Conservation (phyloP, 352 stramenopile genomes). For the Globisporangium rhizosaccharum region DNA sequence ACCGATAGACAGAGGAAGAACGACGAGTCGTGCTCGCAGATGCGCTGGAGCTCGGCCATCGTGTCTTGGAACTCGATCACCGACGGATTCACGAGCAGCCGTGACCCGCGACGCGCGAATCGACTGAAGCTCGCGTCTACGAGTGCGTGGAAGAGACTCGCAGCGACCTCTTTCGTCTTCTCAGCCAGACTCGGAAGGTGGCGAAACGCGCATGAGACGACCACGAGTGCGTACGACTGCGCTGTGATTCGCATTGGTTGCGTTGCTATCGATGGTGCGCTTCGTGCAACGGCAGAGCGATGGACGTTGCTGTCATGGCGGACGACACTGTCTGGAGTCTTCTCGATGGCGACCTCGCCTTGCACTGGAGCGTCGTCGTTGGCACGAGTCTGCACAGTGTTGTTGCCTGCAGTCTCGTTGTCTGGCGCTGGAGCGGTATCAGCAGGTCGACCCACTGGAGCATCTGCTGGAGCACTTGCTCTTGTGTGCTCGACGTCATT, state of each 20-base stretch:
- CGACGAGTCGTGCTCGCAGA: conserved; percentile 33
- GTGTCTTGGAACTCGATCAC: conserved; percentile 78
- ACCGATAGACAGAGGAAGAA: conserved; percentile 69
- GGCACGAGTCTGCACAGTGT: no score
- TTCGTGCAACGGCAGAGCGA: no score
- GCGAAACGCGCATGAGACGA: conserved; percentile 47
- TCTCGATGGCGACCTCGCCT: no score
- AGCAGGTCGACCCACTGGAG: no score
- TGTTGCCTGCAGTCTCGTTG: no score
- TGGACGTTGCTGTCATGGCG: no score
- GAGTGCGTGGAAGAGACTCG: conserved; percentile 44
- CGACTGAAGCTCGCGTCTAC: conserved; percentile 42
- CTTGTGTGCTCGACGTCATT: no score
- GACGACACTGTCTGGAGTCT: no score
- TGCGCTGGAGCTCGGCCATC: conserved; percentile 49
- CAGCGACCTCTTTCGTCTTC: conserved; percentile 52
- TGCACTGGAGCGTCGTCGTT: no score
- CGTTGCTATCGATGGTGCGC: no score
- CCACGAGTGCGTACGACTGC: conserved; percentile 41
- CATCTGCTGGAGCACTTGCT: no score
- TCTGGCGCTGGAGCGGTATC: no score
- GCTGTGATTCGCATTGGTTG: background rate
- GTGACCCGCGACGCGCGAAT: conserved; percentile 42
- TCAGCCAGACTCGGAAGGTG: conserved; percentile 48
- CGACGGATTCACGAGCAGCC: conserved; percentile 74